These are phyloP conservation scores for Sordariomycetes sp. DNA, from an alignment of 2,329 filamentous ascomycete species.

Conservation along the genomic window DNA sequence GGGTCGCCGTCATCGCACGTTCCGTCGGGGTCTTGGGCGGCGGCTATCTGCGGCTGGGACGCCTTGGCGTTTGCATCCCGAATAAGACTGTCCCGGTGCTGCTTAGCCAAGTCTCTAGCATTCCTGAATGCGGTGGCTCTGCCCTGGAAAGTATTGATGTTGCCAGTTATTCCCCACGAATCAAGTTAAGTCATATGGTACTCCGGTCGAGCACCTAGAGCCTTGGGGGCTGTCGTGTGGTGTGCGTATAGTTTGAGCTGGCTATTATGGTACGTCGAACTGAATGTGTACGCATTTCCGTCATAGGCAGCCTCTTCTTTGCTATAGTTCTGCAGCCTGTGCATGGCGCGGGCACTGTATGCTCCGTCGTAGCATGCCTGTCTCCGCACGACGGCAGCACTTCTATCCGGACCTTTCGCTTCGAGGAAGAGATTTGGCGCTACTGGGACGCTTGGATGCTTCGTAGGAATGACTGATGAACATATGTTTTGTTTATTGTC, in stretches of 20 bases:
- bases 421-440: conserved; percentile 30
- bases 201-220: conserved; percentile 14
- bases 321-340: conserved; percentile 23
- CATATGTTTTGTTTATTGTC: conserved; percentile 11
- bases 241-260: neutral
- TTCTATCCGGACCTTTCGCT: conserved; percentile 23
- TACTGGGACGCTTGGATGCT: conserved; percentile 15
- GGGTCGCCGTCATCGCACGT: neutral
- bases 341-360: conserved; percentile 22
- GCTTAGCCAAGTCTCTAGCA: conserved; percentile 22
- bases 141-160: conserved; percentile 17
- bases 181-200: conserved; percentile 29
- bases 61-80: conserved; percentile 15
- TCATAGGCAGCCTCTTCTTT: conserved; percentile 20
- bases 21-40: neutral
- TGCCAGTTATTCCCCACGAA: conserved; percentile 15
- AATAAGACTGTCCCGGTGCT: conserved; percentile 24
- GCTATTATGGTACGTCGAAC: conserved; percentile 10
- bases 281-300: conserved; percentile 25
- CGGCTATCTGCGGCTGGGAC: neutral
- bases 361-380: conserved; percentile 27
- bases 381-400: conserved; percentile 15
- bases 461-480: conserved; percentile 17
- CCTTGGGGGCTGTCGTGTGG: neutral
- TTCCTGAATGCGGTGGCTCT: conserved; percentile 28